Evolutionary conservation across 2,329 filamentous ascomycete species (phyloP), one percentile per base, ranked within the genome.

Genomic region (Gliomastix tumulicola): DNA sequence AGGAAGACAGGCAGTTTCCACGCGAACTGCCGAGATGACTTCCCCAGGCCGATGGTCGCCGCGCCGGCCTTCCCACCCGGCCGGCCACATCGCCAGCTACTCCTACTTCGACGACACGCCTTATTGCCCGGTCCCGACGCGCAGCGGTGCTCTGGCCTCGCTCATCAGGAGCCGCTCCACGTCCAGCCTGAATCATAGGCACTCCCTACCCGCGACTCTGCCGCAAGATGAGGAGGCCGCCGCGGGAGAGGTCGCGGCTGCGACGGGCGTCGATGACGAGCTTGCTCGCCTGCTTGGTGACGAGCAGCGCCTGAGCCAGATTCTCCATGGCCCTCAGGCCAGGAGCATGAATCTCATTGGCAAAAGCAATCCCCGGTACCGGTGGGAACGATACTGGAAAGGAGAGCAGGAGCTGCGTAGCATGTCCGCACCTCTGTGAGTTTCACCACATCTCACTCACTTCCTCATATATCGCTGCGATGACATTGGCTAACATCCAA

Each of bases 311-410:
- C 57, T 81, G 35, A 76, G 63, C 40, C 66, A 70, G 42, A 64
- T 82, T 41, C 71, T 83, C 36, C 69, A 73, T 49, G 75, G 74
- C n/a, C 79, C 82, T 4, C 78, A 85, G 56, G 83, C 88, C 72
- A 74, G 86, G 43, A 88, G 83, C 53, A 84, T 88, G 74, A 76
- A 87, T 37, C 70, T 97, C 49, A 94, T 96, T 56, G 90, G 90
- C 30, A 86, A 86, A 49, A 87, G 77, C 46, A 96, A 92, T 56
- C 85, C 87, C 15, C 69, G 86, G 42, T 95, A 94, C 61, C 75
- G 75, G 44, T 96, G 88, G 83, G 82, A 88, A 54, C 74, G 73
- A 42, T 96, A 95, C 57, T 94, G 85, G 76, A 94, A 86, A 57
- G 76, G 78, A 1, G 79, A 88, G 21, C 81, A 84, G 20, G 74